A percentile compares a stretch with the other conserved stretches of the same genome.
phyloP scores from a whole-genome alignment of 176 grass and related monocot species.

The Pontederia paniculata region DNA sequence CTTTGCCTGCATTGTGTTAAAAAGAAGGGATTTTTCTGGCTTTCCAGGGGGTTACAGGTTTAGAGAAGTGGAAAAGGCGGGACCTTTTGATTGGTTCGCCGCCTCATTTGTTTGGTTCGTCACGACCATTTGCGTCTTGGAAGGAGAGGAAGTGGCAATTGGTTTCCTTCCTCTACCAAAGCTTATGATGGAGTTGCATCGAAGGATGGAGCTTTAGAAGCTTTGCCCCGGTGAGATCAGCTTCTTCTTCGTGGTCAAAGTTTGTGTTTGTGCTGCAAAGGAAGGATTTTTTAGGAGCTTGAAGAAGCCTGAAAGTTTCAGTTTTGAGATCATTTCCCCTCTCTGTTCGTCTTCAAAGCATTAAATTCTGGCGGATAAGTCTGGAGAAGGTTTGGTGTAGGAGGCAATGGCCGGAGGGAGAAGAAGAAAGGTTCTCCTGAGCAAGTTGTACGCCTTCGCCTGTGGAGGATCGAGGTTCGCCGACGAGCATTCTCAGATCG shows the following conservation, averaged over 20 bases:
- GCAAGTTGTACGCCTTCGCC: constrained; percentile 49
- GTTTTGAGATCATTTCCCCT: too few relatives aligned
- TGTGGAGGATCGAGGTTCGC: constrained; percentile 30
- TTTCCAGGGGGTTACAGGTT: background rate
- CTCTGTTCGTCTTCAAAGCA: background rate
- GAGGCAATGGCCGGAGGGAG: constrained; percentile 22
- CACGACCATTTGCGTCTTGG: background rate
- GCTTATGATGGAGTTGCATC: too few relatives aligned
- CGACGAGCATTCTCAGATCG: constrained; percentile 58
- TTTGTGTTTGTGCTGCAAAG: background rate
- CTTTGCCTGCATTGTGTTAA: background rate
- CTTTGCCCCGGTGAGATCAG: too few relatives aligned
- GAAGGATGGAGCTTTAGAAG: too few relatives aligned
- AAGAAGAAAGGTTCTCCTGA: constrained; percentile 37
- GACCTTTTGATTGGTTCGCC: constrained; percentile 4
- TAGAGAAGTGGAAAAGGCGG: background rate
- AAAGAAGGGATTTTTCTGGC: constrained; percentile 11
- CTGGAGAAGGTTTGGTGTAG: constrained; percentile 1
- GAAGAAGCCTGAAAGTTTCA: too few relatives aligned
- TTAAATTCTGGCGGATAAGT: background rate
- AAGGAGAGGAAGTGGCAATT: too few relatives aligned
- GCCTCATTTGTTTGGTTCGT: background rate
- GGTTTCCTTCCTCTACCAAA: too few relatives aligned
- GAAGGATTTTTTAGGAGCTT: background rate
- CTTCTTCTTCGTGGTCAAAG: too few relatives aligned